phyloP scores from a whole-genome alignment of 164 flowering plant genomes.

The Liquidambar formosana region DNA sequence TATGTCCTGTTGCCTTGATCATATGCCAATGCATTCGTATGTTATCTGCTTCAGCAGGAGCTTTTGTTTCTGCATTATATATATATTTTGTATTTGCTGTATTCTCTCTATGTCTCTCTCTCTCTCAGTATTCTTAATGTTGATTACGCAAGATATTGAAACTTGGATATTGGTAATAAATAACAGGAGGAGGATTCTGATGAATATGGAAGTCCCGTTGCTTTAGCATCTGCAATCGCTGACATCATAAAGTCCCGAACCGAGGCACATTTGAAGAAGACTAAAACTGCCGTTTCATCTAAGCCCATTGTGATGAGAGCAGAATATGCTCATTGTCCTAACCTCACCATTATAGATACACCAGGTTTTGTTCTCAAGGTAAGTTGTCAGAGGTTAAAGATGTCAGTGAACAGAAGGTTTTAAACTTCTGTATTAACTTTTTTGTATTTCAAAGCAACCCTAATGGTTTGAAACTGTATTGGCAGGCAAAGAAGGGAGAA shows the following conservation, averaged over 20 bases:
- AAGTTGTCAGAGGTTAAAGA: neutral
- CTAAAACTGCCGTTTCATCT: constrained; percentile 76
- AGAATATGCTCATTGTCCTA: constrained; percentile 97
- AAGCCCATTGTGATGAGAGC: constrained; percentile 98
- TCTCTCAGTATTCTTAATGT: neutral
- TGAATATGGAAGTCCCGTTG: constrained; percentile 84
- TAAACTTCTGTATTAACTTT: too few species aligned
- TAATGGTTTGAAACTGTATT: constrained; percentile 3
- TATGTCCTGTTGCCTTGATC: too few species aligned
- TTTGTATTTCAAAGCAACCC: neutral
- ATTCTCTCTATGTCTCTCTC: neutral
- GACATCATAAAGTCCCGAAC: constrained; percentile 82
- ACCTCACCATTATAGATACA: constrained; percentile 94
- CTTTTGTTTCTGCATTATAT: too few species aligned
- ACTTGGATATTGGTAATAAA: neutral
- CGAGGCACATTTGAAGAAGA: constrained; percentile 69
- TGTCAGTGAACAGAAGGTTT: neutral
- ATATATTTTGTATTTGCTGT: too few species aligned
- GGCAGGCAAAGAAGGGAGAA: constrained; percentile 95
- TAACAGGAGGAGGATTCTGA: constrained; percentile 94
- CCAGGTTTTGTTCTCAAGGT: constrained; percentile 99
- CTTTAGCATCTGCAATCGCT: constrained; percentile 74
- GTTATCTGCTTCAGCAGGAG: too few species aligned
- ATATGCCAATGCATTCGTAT: too few species aligned
- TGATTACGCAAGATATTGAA: constrained; percentile 1